Evolutionary conservation across 805 yeast genomes (phyloP).

Genomic region (Blastobotrys americana): DNA sequence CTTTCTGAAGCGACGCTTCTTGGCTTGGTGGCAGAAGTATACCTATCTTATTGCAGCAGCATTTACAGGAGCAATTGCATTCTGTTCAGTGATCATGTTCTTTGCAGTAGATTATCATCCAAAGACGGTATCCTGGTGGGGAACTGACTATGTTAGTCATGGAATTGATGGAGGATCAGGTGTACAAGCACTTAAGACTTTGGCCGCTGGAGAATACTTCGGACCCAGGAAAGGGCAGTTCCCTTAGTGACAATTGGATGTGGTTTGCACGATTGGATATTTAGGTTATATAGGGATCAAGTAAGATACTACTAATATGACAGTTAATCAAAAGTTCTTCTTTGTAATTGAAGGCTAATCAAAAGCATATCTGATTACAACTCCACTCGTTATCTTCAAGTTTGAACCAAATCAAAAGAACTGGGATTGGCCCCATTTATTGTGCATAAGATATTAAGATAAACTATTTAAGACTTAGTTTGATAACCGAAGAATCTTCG

Average conservation of each 20-base stretch:
- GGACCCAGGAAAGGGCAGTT: neutral
- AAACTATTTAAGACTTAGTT: slow-evolving; percentile 1
- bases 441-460: too few species aligned
- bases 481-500: slow-evolving; percentile 2
- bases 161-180: neutral
- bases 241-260: too few species aligned
- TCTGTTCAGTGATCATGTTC: slow-evolving; percentile 40
- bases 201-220: neutral
- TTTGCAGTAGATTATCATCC: slow-evolving; percentile 40
- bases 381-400: too few species aligned
- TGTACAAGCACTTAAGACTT: neutral
- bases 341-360: too few species aligned
- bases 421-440: too few species aligned
- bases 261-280: too few species aligned
- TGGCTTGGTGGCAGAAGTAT: slow-evolving; percentile 49
- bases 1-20: slow-evolving; percentile 36
- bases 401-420: too few species aligned
- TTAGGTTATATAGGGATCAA: too few species aligned
- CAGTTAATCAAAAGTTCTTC: too few species aligned
- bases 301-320: too few species aligned
- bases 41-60: slow-evolving; percentile 44
- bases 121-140: slow-evolving; percentile 41
- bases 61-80: slow-evolving; percentile 44
- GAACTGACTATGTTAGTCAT: slow-evolving; percentile 18
- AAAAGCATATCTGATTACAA: too few species aligned